Evolutionary conservation across 495 filamentous ascomycete species (phyloP), one percentile per base, ranked within the genome.

Genomic region (Aspergillus egyptiacus): DNA sequence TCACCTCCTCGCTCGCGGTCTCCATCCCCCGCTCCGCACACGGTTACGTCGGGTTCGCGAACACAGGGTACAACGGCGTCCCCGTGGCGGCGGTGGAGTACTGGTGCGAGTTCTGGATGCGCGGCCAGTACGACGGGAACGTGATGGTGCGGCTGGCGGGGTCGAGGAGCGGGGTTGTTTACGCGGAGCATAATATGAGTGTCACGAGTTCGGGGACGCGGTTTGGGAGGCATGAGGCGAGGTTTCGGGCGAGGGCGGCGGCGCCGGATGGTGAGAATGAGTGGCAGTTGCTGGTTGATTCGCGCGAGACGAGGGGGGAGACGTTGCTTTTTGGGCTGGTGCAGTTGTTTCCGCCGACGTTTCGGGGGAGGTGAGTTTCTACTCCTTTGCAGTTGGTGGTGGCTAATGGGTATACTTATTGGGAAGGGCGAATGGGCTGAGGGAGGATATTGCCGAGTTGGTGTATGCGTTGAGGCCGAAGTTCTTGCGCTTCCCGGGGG

Each of bases 261-360:
- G 78, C 83, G 7, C 65, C 75, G 5, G 77, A 78, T 59, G 73
- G 72, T 35, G 81, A 86, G 28, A 88, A 87, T 54, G 82, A 81
- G 27, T 84, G 84, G 57, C 73, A 73, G 2, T 53, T 87, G 25
- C 77, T 77, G 4, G 79, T 84, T 48, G 71, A 85, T 52, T 66
- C 70, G 1, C 59, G 69, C 7, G 70, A 69, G 31, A 65, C 67
- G 8, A 56, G 59, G 15, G 69, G 66, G 0, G 64, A 62, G 5
- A 70, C 68, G 4, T 72, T 86, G 40, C 79, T 82, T 48, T 83
- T 87, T 55, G 77, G 81, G 40, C 60, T 85, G 24, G 77, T 87
- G 50, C 77, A 77, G 32, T 51, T 88, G 22, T 88, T 86, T 59
- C 82, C 82, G 2, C 81, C 81, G 5, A 87, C 83, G 6, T 86